Percentiles rank a stretch among this genome's conserved stretches.
phyloP scores from a whole-genome alignment of 2,329 filamentous ascomycete genomes.

The Aureobasidium mangrovei region DNA sequence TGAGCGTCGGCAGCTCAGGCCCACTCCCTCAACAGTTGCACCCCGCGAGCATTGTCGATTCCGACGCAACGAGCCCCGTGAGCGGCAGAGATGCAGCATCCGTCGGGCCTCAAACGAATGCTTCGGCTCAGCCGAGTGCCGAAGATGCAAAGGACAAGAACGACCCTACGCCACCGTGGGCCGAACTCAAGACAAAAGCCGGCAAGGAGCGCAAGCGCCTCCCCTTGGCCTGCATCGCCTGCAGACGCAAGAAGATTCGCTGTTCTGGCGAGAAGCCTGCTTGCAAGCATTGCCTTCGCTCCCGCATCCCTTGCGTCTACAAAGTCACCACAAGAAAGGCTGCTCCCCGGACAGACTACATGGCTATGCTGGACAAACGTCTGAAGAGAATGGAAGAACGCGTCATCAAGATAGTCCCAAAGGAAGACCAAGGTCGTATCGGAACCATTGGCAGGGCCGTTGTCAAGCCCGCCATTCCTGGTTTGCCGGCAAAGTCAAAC shows the following conservation, averaged over 20 bases:
- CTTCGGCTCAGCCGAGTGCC: constrained; percentile 2
- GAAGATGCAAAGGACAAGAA: constrained; percentile 18
- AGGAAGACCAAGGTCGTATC: constrained; percentile 64
- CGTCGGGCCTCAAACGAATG: constrained; percentile 5
- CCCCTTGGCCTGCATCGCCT: constrained; percentile 90
- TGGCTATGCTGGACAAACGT: constrained; percentile 96
- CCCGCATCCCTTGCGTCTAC: constrained; percentile 92
- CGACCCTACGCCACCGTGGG: constrained; percentile 37
- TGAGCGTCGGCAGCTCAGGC: constrained; percentile 25
- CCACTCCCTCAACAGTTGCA: constrained; percentile 18
- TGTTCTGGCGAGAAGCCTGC: constrained; percentile 97
- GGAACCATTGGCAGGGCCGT: constrained; percentile 65
- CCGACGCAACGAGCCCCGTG: constrained; percentile 24
- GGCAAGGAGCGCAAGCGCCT: constrained; percentile 92
- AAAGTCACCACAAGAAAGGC: constrained; percentile 93
- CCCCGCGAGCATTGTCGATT: constrained; percentile 22
- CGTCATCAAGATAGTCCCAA: constrained; percentile 91
- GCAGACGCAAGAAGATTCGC: constrained; percentile 91
- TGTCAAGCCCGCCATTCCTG: constrained; percentile 69
- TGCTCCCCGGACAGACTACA: constrained; percentile 90
- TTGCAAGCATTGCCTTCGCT: constrained; percentile 90
- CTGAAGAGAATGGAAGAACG: constrained; percentile 96
- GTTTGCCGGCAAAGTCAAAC: constrained; percentile 43
- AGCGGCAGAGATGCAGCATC: constrained; percentile 6
- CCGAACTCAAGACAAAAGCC: constrained; percentile 53